Evolutionary conservation across 306 rosid species (phyloP).

Genomic region (Canavalia ensiformis): DNA sequence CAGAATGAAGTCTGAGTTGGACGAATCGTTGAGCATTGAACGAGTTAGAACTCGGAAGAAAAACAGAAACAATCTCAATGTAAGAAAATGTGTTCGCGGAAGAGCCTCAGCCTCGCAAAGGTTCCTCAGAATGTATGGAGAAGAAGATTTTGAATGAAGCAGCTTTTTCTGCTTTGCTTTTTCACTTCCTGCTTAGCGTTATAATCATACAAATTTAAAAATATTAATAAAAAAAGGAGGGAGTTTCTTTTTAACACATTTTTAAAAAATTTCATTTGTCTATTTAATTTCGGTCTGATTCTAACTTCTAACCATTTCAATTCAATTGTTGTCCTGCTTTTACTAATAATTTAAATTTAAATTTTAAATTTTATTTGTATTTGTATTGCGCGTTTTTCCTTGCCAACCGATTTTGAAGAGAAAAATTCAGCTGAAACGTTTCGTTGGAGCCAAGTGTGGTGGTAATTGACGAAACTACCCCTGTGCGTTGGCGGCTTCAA

Average conservation of each 20-base stretch:
- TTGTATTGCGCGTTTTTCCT: slow-evolving; percentile 58
- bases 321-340: not conserved
- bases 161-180: slow-evolving; percentile 61
- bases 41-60: slow-evolving; percentile 41
- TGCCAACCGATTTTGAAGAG: slow-evolving; percentile 65
- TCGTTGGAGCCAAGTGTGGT: slow-evolving; percentile 6
- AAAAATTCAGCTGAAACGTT: slow-evolving; percentile 39
- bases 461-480: slow-evolving; percentile 55
- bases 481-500: not conserved
- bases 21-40: slow-evolving; percentile 34
- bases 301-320: slow-evolving; percentile 34
- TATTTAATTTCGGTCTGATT: not conserved
- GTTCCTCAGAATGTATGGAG: slow-evolving; percentile 62
- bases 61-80: slow-evolving; percentile 1
- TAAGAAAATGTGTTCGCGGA: slow-evolving; percentile 17
- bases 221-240: not conserved
- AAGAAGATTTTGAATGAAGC: slow-evolving; percentile 47
- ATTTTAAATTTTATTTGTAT: slow-evolving; percentile 35
- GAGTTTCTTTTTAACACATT: not conserved
- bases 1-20: slow-evolving; percentile 34
- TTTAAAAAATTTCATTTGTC: too few relatives aligned
- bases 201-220: slow-evolving; percentile 11
- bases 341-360: not conserved
- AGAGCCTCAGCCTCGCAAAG: slow-evolving; percentile 44
- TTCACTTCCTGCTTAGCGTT: slow-evolving; percentile 34